These are phyloP conservation scores for Didymella sp. DNA, from an alignment of 2,329 filamentous ascomycete species.

Conservation along the genomic window DNA sequence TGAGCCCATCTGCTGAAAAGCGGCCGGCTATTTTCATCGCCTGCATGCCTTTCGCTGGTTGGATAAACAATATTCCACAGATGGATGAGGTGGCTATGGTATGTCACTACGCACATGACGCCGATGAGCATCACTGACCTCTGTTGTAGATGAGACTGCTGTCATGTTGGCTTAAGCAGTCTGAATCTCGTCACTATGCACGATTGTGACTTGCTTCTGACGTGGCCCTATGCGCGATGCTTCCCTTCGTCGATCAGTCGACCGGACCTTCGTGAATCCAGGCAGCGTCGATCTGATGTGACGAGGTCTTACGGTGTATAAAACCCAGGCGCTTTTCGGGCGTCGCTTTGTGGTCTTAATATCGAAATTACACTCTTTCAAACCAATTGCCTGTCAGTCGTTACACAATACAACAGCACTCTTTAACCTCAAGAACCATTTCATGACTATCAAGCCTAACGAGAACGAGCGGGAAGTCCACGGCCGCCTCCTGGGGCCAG, in stretches of 20 bases:
- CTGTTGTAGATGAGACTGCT: too few species aligned
- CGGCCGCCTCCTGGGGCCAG: too few species aligned
- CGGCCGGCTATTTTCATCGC: too few species aligned
- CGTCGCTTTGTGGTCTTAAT: too few species aligned
- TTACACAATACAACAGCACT: background rate
- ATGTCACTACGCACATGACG: background rate
- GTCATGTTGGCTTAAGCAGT: background rate
- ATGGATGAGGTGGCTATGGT: background rate
- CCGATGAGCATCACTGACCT: background rate
- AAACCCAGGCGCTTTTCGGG: background rate
- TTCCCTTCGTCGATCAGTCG: background rate
- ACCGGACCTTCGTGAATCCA: background rate
- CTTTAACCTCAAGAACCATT: background rate
- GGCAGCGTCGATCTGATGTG: background rate
- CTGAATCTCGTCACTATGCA: background rate
- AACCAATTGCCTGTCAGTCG: background rate
- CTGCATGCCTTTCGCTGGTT: too few species aligned
- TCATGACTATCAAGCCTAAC: background rate
- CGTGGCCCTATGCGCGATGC: background rate
- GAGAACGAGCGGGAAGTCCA: background rate
- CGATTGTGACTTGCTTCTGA: background rate
- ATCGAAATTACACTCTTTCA: background rate
- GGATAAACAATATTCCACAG: background rate
- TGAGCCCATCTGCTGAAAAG: slow-evolving; percentile 27
- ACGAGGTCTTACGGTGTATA: background rate